Evolutionary conservation across 2,329 filamentous ascomycete genomes (phyloP).

Genomic region (Juglanconis sp.): DNA sequence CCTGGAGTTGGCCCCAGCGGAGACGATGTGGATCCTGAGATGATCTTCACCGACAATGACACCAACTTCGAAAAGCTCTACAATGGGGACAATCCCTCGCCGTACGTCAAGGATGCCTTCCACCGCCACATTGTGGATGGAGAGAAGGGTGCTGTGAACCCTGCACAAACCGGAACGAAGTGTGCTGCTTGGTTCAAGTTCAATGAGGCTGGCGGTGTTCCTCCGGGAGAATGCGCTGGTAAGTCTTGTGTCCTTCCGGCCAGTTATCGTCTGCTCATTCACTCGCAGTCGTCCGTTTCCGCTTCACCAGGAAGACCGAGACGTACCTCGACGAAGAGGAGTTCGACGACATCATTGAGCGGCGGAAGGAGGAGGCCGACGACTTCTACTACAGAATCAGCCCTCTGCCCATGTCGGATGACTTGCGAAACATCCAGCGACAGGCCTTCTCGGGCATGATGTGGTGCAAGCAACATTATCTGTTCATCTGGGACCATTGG

Average conservation of each 20-base stretch:
- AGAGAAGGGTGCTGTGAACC: slow-evolving; percentile 79
- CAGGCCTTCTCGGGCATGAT: slow-evolving; percentile 96
- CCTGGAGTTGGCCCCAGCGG: slow-evolving; percentile 76
- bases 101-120: slow-evolving; percentile 94
- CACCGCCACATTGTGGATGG: slow-evolving; percentile 82
- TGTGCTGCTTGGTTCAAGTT: slow-evolving; percentile 89
- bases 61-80: slow-evolving; percentile 82
- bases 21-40: slow-evolving; percentile 77
- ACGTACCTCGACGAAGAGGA: slow-evolving; percentile 86
- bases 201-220: slow-evolving; percentile 82
- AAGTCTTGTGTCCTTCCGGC: slow-evolving; percentile 52
- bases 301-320: slow-evolving; percentile 72
- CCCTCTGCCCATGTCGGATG: slow-evolving; percentile 88
- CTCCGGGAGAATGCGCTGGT: slow-evolving; percentile 87
- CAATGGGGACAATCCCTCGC: slow-evolving; percentile 70
- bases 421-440: slow-evolving; percentile 89
- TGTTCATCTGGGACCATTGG: slow-evolving; percentile 98
- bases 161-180: slow-evolving; percentile 77
- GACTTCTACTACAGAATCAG: slow-evolving; percentile 95
- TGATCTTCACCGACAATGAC: slow-evolving; percentile 95
- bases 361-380: slow-evolving; percentile 83
- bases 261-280: not conserved
- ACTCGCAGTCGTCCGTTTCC: slow-evolving; percentile 76
- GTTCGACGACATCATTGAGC: slow-evolving; percentile 87
- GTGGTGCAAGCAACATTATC: slow-evolving; percentile 97